phyloP scores from a whole-genome alignment of 1,284 basidiomycete species.

The Heliocybe sulcata region DNA sequence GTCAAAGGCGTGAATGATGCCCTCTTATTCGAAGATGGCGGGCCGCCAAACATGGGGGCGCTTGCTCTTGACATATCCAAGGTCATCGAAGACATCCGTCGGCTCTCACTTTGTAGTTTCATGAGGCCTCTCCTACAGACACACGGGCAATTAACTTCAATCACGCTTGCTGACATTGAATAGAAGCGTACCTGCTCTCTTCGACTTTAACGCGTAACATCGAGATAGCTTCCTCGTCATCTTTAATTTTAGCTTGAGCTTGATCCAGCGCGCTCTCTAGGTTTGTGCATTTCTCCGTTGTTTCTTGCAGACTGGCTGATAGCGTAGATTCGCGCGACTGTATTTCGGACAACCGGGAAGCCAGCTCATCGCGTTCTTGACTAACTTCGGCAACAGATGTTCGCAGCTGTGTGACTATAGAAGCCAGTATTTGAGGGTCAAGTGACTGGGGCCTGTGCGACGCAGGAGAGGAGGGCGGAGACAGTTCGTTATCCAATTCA shows the following conservation, averaged over 20 bases:
- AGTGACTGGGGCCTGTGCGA: slow-evolving; percentile 43
- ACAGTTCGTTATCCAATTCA: slow-evolving; percentile 60
- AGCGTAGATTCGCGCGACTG: slow-evolving; percentile 48
- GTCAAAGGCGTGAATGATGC: slow-evolving; percentile 67
- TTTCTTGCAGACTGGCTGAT: slow-evolving; percentile 50
- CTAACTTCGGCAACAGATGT: slow-evolving; percentile 52
- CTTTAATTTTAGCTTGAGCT: slow-evolving; percentile 53
- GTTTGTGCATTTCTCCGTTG: slow-evolving; percentile 55
- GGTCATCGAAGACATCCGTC: slow-evolving; percentile 40
- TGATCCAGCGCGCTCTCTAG: slow-evolving; percentile 56
- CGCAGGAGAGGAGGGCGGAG: slow-evolving; percentile 32
- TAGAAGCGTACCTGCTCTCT: slow-evolving; percentile 60
- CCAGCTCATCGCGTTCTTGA: slow-evolving; percentile 60
- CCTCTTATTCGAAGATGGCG: slow-evolving; percentile 49
- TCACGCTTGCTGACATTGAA: neutral
- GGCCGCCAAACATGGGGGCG: slow-evolving; percentile 24
- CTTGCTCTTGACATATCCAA: slow-evolving; percentile 51
- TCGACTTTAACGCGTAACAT: slow-evolving; percentile 85
- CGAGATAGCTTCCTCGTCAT: slow-evolving; percentile 77
- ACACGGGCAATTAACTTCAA: slow-evolving; percentile 2
- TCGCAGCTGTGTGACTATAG: slow-evolving; percentile 63
- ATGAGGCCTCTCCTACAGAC: slow-evolving; percentile 70
- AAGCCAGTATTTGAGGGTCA: slow-evolving; percentile 68
- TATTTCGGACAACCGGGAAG: slow-evolving; percentile 39
- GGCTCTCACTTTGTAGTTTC: slow-evolving; percentile 81